Base-by-base conservation (phyloP, 352 stramenopile genomes). In the Phytophthora pistaciae region DNA sequence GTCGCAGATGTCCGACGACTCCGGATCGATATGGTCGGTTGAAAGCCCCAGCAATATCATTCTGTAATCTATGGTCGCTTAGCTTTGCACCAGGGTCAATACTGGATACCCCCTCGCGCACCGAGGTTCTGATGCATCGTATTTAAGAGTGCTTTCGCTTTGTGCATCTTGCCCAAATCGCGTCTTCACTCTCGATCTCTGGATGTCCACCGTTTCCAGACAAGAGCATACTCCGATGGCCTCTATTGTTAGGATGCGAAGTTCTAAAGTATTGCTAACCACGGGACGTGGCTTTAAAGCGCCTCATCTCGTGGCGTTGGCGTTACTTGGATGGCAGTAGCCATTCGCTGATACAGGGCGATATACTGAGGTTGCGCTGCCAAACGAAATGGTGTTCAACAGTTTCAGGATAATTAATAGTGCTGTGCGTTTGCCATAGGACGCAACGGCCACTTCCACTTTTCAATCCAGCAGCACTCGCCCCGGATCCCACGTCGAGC, bases 11-110 rank as follows among this genome's bases (percentile, higher is more conserved):
- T 77, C 73, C 1, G 60, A 64, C 6, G 65, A 70, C 21, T 69
- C 61, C 1, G 69, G 25, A n/a, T 76, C 66, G 0, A 70, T 73
- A 38, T 80, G 73, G 73, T 78, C 73, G 0, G 73, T 80, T 60
- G 60, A 66, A 59, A 77, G 69, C 18, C 68, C 69, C 1, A 75
- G 56, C 21, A 69, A 73, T 14, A 56, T 77, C 5, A 73, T 77
- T 33, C 52, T 73, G 56, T 77, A 13, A 14, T n/a, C 38, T n/a
- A 5, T 21, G 25, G 14, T 33, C 46, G n/a, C n/a, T 18, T 53
- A 53, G 13, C 31, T 60, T 31, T 31, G 31, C 31, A 49, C 27
- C 38, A 23, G 50, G 27, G 27, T 6, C 27, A 6, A 29, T 29
- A 7, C 27, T 29, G 27, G 3, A 29, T 29, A 5, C 27, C 27